Percentiles rank a stretch among this genome's conserved stretches.
These are phyloP conservation scores for Akanthomyces uredinophilus DNA, from an alignment of 2,329 filamentous ascomycete genomes.

Conservation along the genomic window DNA sequence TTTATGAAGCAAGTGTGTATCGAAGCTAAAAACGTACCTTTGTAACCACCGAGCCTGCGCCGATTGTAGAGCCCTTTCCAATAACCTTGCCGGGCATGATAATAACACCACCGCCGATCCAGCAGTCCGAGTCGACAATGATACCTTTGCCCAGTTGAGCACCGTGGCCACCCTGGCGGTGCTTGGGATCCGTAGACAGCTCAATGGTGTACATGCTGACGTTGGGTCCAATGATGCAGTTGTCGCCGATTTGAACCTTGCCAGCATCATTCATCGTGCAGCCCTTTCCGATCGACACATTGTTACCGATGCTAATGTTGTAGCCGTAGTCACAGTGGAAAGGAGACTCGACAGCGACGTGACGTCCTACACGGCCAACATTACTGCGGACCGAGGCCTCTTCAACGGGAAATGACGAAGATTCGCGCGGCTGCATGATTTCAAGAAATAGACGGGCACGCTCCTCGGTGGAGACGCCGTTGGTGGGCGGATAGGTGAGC, in stretches of 20 bases:
- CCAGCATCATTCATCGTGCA: conserved; percentile 86
- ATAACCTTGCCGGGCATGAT: conserved; percentile 77
- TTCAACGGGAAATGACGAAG: conserved; percentile 51
- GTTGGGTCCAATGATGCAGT: conserved; percentile 72
- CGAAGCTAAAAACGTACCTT: conserved; percentile 45
- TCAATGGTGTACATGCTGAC: conserved; percentile 80
- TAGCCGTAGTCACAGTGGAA: conserved; percentile 95
- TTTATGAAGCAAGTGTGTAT: background rate
- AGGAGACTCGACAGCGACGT: conserved; percentile 75
- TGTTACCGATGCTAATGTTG: conserved; percentile 82
- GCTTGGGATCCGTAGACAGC: conserved; percentile 66
- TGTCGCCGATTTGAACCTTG: conserved; percentile 73
- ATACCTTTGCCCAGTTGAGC: conserved; percentile 66
- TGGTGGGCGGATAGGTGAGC: conserved; percentile 63
- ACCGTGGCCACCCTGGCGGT: conserved; percentile 68
- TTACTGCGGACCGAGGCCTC: conserved; percentile 47
- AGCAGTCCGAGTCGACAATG: conserved; percentile 78
- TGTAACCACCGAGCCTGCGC: conserved; percentile 79
- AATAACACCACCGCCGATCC: conserved; percentile 71
- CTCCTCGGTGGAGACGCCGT: conserved; percentile 64
- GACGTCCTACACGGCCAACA: conserved; percentile 63
- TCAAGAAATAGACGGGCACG: conserved; percentile 65
- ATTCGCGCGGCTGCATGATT: conserved; percentile 60
- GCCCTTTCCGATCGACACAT: conserved; percentile 76
- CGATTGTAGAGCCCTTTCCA: conserved; percentile 72